Evolutionary conservation across 306 rosid species (phyloP), one percentile per base, ranked within the genome.

Genomic region (Elaeagnus macrophylla): DNA sequence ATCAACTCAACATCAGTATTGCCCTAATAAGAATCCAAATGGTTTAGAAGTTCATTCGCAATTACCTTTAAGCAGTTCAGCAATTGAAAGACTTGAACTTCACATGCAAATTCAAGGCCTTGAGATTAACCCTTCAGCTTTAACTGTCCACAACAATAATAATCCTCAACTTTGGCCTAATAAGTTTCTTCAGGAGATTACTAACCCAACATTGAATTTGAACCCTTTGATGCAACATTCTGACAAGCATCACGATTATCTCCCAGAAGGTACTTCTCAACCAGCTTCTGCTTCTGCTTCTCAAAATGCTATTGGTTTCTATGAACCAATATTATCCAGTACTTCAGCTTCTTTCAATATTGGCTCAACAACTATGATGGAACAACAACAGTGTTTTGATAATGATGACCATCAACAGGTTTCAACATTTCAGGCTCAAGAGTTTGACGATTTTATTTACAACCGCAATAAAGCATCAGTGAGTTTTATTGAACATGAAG

Each of bases 1-100:
- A n/a, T n/a, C n/a, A 2, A 42, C 70, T 10, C 45, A 53, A 1
- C 45, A 36, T 42, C 11, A 5, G 57, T 66, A 60, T 6, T 78
- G 67, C 20, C 56, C 50, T 10, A 75, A 71, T 59, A 83, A 77
- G 9, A 37, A 64, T 13, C 45, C 67, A 19, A 64, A 77, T 15
- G 73, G 65, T 8, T 39, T 39, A 35, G 71, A 42, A 39, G 79
- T 2, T 25, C 2, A 83, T 2, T 38, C 81, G 10, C 78, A 77
- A 25, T 25, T 25, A 10, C 53, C 76, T 12, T 62, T 87, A 37
- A 88, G 95, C 68, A 84, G 60, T 55, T 87, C 99, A 0, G 96
- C 99, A 19, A 65, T 93, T 7, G 99, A 93, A 64, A 82, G 99
- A 70, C 95, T 93, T 65, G 96, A 93, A 65, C 86, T 93, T 12